These are phyloP conservation scores for Scheffersomyces cryptocercus DNA, from an alignment of 1,139 yeast species.

Conservation along the genomic window DNA sequence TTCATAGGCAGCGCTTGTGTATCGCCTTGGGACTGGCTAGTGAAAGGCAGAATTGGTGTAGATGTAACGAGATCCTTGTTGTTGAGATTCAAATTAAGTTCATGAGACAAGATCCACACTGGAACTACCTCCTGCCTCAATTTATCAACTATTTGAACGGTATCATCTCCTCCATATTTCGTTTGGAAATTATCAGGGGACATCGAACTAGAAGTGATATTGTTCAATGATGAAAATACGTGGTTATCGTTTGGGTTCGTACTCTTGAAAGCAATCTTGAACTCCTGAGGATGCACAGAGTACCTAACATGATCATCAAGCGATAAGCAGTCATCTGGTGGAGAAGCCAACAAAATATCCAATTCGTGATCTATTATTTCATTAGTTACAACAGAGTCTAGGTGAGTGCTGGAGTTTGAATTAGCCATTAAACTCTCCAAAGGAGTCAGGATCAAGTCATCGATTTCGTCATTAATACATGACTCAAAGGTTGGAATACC, in stretches of 20 bases:
- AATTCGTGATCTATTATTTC: conserved; percentile 17
- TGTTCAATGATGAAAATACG: conserved; percentile 9
- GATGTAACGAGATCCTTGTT: conserved; percentile 4
- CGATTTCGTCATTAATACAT: conserved; percentile 7
- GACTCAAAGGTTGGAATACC: conserved; percentile 1
- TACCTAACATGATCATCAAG: conserved; percentile 2
- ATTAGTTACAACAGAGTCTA: conserved; percentile 16
- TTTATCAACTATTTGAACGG: conserved; percentile 3
- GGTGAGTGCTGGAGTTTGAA: conserved; percentile 2
- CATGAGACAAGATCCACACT: conserved; percentile 12
- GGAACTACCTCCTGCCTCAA: conserved; percentile 10
- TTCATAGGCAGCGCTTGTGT: conserved; percentile 12
- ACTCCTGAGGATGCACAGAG: conserved; percentile 7
- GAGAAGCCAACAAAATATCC: conserved; percentile 17
- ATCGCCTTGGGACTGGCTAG: conserved; percentile 9
- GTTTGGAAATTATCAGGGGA: conserved; percentile 2
- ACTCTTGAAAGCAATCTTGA: conserved; percentile 7
- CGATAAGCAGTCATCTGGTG: conserved; percentile 5
- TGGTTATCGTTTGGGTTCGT: conserved; percentile 5
- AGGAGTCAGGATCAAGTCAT: conserved; percentile 16
- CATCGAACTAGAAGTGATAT: conserved; percentile 3
- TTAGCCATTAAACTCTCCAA: conserved; percentile 10
- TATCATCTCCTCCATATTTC: neutral
- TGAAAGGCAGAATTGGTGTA: conserved; percentile 13
- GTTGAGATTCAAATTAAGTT: conserved; percentile 9